These are phyloP conservation scores for Deinandra increscens DNA, from an alignment of 129 eudicot species.

Conservation along the genomic window DNA sequence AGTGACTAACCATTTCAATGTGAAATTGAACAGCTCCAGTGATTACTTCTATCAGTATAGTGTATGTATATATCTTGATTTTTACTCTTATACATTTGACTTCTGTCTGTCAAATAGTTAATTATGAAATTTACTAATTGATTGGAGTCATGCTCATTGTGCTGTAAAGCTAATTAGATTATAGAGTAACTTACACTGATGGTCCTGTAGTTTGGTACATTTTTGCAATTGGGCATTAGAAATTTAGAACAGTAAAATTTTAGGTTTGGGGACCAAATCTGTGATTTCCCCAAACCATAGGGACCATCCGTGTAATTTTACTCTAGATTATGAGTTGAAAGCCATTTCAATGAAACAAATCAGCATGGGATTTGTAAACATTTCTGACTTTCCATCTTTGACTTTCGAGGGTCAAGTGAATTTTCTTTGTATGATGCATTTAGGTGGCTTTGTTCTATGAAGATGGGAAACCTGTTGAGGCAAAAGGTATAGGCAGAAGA, in stretches of 20 bases:
- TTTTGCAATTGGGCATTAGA: too few species aligned
- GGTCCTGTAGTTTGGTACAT: too few species aligned
- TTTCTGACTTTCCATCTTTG: too few species aligned
- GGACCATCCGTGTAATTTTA: too few species aligned
- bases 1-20: constrained; percentile 52
- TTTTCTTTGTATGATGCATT: constrained; percentile 5
- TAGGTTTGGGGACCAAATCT: too few species aligned
- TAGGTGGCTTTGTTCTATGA: constrained; percentile 48
- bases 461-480: constrained; percentile 45
- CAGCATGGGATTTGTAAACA: too few species aligned
- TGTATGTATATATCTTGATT: constrained; percentile 16
- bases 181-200: too few species aligned
- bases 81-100: not conserved
- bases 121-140: not conserved
- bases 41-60: constrained; percentile 53
- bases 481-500: constrained; percentile 44
- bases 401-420: not conserved
- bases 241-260: too few species aligned
- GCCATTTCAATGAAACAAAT: too few species aligned
- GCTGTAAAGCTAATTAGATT: too few species aligned
- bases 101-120: not conserved
- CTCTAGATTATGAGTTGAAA: not conserved
- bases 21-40: constrained; percentile 28
- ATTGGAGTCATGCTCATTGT: not conserved
- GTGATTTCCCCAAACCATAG: too few species aligned